Evolutionary conservation across 148 eudicot species (phyloP).

Genomic region (Vaccinium myrtillus): DNA sequence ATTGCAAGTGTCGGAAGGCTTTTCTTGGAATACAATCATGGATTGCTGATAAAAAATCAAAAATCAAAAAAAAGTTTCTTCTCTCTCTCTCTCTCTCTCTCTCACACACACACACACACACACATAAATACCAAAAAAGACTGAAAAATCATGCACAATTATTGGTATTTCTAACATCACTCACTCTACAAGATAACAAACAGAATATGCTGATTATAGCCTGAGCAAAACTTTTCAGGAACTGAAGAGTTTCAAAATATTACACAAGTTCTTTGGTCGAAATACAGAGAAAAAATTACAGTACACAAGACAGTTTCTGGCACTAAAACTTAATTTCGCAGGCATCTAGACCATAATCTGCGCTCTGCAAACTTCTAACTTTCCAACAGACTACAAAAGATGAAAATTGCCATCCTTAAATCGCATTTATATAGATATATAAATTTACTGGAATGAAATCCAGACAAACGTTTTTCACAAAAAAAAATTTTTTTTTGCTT

Average conservation of each 20-base stretch:
- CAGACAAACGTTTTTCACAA: slow-evolving; percentile 4
- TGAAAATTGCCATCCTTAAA: not conserved
- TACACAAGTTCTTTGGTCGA: not conserved
- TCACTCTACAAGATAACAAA: not conserved
- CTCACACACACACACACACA: too few relatives aligned
- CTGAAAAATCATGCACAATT: too few relatives aligned
- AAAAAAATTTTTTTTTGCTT: too few relatives aligned
- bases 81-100: too few relatives aligned
- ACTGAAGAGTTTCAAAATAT: not conserved
- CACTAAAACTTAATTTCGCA: not conserved
- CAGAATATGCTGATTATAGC: not conserved
- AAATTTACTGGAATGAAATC: not conserved
- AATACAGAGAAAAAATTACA: not conserved
- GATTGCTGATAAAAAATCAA: too few relatives aligned
- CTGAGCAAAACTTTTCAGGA: not conserved
- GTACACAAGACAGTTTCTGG: not conserved
- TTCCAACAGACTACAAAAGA: not conserved
- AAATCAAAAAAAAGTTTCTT: too few relatives aligned
- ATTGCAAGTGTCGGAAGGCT: too few relatives aligned
- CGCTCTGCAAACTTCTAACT: not conserved
- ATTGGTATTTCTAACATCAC: not conserved
- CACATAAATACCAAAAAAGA: too few relatives aligned
- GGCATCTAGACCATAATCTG: not conserved
- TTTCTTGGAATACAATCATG: too few relatives aligned
- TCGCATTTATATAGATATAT: not conserved